phyloP scores from a whole-genome alignment of 2,329 filamentous ascomycete genomes.

The Fusarium kyushuense region DNA sequence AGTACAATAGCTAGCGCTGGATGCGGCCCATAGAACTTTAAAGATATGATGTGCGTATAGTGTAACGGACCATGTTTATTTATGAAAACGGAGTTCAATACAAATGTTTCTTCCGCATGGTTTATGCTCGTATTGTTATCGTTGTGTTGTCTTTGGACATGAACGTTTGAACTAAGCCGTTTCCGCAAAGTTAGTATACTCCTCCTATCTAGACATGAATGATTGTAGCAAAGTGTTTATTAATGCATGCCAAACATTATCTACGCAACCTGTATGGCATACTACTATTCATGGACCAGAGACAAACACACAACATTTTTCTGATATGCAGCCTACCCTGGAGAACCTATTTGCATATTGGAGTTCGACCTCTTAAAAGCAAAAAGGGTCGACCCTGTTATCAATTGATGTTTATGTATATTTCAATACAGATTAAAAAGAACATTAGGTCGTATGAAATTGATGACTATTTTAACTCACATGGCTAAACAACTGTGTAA shows the following conservation, averaged over 20 bases:
- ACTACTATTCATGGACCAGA: no score
- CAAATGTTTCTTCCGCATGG: background rate
- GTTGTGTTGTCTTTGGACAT: background rate
- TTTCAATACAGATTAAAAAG: background rate
- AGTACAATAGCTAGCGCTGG: conserved; percentile 8
- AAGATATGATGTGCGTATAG: conserved; percentile 10
- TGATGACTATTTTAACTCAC: background rate
- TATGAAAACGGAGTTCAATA: conserved; percentile 13
- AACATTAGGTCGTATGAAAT: background rate
- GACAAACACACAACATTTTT: background rate
- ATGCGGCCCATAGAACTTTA: conserved; percentile 5
- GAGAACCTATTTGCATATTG: background rate
- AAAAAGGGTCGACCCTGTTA: no score
- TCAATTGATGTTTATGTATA: background rate
- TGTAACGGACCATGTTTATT: conserved; percentile 9
- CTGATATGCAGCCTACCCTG: background rate
- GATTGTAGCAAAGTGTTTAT: background rate
- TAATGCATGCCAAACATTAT: background rate
- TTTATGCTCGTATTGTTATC: background rate
- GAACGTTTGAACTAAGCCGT: background rate
- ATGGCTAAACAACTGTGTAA: background rate
- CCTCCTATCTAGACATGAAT: background rate
- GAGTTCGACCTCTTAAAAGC: no score
- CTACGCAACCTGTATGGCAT: background rate
- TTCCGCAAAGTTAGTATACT: background rate